phyloP scores from a whole-genome alignment of 1,284 basidiomycete genomes.

The Leucoagaricus sp. region DNA sequence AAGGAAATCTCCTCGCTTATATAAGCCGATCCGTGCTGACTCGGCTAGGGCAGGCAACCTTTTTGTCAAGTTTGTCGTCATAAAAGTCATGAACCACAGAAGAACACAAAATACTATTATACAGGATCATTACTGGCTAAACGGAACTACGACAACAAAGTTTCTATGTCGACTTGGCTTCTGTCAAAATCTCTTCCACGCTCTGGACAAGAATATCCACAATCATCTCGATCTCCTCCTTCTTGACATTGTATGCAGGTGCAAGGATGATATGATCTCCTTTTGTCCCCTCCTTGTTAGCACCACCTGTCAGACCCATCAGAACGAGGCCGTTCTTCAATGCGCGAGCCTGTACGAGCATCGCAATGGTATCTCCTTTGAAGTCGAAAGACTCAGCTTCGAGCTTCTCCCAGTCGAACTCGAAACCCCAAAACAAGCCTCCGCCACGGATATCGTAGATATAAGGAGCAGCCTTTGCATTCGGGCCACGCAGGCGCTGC shows the following conservation, averaged over 20 bases:
- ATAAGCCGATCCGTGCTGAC: constrained; percentile 36
- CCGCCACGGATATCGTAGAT: constrained; percentile 77
- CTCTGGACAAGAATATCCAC: constrained; percentile 61
- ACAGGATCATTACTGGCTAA: neutral
- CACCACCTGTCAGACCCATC: constrained; percentile 75
- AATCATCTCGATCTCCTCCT: constrained; percentile 65
- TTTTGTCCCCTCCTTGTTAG: constrained; percentile 65
- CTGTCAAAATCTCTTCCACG: constrained; percentile 60
- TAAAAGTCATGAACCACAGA: constrained; percentile 1
- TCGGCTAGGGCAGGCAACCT: neutral
- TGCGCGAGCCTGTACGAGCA: constrained; percentile 64
- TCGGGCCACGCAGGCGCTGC: constrained; percentile 53
- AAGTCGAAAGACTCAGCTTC: constrained; percentile 48
- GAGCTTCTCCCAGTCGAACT: constrained; percentile 65
- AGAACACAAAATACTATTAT: constrained; percentile 10
- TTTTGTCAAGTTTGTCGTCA: neutral
- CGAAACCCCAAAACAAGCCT: constrained; percentile 81
- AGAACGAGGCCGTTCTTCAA: constrained; percentile 65
- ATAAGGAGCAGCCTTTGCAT: constrained; percentile 59
- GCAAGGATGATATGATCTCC: constrained; percentile 72
- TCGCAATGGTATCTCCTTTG: constrained; percentile 54
- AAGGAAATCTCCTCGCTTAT: constrained; percentile 31
- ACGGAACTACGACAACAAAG: neutral
- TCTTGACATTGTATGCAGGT: constrained; percentile 75
- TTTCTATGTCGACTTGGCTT: constrained; percentile 21